phyloP scores from a whole-genome alignment of 2,329 filamentous ascomycete species.

The Diaporthe velutina region DNA sequence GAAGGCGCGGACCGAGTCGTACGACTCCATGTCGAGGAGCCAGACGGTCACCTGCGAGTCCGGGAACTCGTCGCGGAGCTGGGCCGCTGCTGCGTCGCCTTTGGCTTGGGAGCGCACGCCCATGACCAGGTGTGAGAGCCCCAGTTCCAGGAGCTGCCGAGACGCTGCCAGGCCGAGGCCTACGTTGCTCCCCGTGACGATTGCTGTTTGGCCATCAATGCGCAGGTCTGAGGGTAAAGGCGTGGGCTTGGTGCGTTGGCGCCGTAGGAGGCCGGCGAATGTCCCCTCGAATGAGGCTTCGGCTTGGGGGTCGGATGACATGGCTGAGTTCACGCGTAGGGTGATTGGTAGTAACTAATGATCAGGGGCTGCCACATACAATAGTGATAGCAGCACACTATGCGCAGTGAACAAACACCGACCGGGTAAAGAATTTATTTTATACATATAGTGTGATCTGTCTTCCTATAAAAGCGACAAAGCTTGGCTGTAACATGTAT shows the following conservation, averaged over 20 bases:
- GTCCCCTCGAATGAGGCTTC: slow-evolving; percentile 4
- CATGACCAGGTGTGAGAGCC: slow-evolving; percentile 54
- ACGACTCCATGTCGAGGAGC: slow-evolving; percentile 32
- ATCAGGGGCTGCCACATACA: too few species aligned
- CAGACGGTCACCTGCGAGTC: slow-evolving; percentile 14
- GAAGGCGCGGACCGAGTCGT: slow-evolving; percentile 28
- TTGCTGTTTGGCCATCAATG: slow-evolving; percentile 45
- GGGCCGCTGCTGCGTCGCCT: slow-evolving; percentile 44
- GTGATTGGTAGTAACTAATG: too few species aligned
- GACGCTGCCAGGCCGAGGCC: slow-evolving; percentile 58
- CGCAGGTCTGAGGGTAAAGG: neutral
- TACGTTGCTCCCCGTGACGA: slow-evolving; percentile 59
- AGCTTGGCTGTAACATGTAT: neutral
- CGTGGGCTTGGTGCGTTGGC: neutral
- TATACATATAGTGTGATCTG: neutral
- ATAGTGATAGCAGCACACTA: neutral
- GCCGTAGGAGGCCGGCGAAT: neutral
- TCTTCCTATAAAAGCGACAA: neutral
- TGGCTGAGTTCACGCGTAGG: neutral
- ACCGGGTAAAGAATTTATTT: neutral
- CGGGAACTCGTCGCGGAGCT: slow-evolving; percentile 6
- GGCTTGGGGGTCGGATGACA: neutral
- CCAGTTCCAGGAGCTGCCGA: slow-evolving; percentile 52
- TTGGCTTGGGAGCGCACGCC: slow-evolving; percentile 52
- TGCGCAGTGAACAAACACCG: neutral